Evolutionary conservation across 2,329 filamentous ascomycete species (phyloP).

Genomic region (Cladosporium sp.): DNA sequence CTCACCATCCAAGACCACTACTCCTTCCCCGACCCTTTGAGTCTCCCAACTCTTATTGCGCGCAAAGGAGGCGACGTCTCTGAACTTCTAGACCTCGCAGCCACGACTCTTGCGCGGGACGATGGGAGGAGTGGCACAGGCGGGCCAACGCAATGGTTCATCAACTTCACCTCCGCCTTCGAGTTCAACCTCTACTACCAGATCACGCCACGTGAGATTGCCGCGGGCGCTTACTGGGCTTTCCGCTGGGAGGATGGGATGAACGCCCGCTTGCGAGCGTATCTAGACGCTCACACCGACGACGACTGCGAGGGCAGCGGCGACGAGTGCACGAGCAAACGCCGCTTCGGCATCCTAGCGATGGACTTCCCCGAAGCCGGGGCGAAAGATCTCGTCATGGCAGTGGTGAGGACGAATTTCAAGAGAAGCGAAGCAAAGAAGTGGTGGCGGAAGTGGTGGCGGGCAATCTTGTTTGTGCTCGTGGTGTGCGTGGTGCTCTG

Average conservation of each 20-base stretch:
- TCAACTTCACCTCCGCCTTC: slow-evolving; percentile 45
- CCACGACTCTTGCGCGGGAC: slow-evolving; percentile 18
- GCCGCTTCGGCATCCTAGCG: slow-evolving; percentile 32
- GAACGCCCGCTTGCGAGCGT: slow-evolving; percentile 38
- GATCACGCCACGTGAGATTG: slow-evolving; percentile 35
- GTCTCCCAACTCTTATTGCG: slow-evolving; percentile 37
- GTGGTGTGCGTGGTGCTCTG: not conserved
- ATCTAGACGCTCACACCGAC: slow-evolving; percentile 16
- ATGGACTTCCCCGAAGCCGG: slow-evolving; percentile 37
- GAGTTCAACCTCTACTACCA: slow-evolving; percentile 39
- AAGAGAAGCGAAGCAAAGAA: not conserved
- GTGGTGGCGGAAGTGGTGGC: not conserved
- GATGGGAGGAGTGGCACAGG: not conserved
- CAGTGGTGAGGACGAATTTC: slow-evolving; percentile 41
- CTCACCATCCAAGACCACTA: slow-evolving; percentile 48
- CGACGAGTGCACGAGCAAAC: slow-evolving; percentile 11
- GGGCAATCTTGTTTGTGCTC: not conserved
- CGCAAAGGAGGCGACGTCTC: slow-evolving; percentile 39
- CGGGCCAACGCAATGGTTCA: slow-evolving; percentile 32
- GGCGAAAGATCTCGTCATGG: slow-evolving; percentile 38
- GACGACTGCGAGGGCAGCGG: slow-evolving; percentile 13
- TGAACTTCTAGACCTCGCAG: slow-evolving; percentile 35
- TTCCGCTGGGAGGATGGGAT: slow-evolving; percentile 44
- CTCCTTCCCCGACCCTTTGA: slow-evolving; percentile 37
- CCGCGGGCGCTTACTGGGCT: slow-evolving; percentile 41